Conservation (phyloP, 2,329 filamentous ascomycete species). For the Aspergillus phoenicis region DNA sequence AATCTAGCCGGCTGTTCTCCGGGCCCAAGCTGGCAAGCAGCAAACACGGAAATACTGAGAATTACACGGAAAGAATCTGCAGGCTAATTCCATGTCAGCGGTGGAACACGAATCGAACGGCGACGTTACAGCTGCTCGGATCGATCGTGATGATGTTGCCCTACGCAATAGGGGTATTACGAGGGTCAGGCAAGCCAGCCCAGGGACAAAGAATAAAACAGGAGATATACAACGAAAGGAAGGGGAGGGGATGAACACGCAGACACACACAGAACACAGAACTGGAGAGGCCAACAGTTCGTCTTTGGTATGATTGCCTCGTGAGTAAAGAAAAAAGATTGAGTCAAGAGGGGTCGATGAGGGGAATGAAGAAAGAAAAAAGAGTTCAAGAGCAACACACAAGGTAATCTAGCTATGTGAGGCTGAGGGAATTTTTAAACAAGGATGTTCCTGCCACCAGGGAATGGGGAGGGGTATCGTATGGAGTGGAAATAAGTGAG, state of each 20-base stretch:
- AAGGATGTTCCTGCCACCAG: not conserved
- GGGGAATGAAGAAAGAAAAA: constrained; percentile 6
- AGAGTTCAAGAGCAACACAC: constrained; percentile 4
- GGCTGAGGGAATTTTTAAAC: not conserved
- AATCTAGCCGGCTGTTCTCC: constrained; percentile 4
- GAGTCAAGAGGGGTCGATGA: not conserved
- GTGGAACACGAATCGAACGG: constrained; percentile 17
- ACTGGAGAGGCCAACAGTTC: not conserved
- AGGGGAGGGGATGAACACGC: not conserved
- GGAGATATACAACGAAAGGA: constrained; percentile 14
- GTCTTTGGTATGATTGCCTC: not conserved
- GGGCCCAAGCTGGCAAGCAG: not conserved
- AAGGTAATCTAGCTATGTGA: constrained; percentile 5
- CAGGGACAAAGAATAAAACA: constrained; percentile 3
- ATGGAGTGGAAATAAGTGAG: not conserved
- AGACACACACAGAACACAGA: constrained; percentile 3
- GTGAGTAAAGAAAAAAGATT: not conserved
- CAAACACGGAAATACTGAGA: constrained; percentile 14
- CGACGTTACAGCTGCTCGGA: constrained; percentile 21
- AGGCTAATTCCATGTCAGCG: constrained; percentile 23
- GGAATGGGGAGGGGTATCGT: not conserved
- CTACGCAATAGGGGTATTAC: constrained; percentile 27
- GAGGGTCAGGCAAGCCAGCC: constrained; percentile 12
- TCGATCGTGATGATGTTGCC: constrained; percentile 16
- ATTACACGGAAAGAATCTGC: constrained; percentile 23